Evolutionary conservation across 73 alveolate species (phyloP), one percentile per base, ranked within the genome.

Genomic region (Paramecium biaurelia): DNA sequence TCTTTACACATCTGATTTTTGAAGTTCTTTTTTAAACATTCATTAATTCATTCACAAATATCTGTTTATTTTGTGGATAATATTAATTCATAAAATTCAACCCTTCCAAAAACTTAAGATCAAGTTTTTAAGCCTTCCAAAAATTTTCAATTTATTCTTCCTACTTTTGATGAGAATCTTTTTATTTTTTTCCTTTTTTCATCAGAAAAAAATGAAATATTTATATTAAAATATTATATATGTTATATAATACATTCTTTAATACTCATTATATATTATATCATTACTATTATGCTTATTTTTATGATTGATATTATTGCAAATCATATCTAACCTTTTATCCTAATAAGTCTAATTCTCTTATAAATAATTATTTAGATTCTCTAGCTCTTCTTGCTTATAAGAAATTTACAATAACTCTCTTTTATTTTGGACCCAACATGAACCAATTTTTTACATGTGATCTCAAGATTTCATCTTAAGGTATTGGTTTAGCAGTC

Each of bases 341-440:
- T 0, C 89, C 94, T 32, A 89, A 49, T 32, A 89, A 57, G 70
- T 89, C 87, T 41, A 89, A 38, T 89, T 89, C 94, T 43, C 74
- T 89, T 32, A 89, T 42, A 59, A 89, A 89, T 41, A 57, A 59
- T 23, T 37, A 30, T 45, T 89, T 70, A 26, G 92, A 76, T 70
- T 89, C 94, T 53, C 90, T 89, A 5, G 94, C 94, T 70, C 94
- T 76, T 89, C 94, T 89, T 1, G 94, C 94, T 38, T 89, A 38
- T 18, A 89, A 26, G 82, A 89, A 89, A 53, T 89, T 89, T 12
- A 89, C 79, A 89, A 89, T 82, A 20, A 89, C 82, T 89, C 94
- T 89, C 70, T 82, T 76, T 70, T 89, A 89, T 89, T 70, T 89
- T 82, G 74, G 57, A 47, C 63, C 74, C 23, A 89, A 88, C 94